phyloP scores from a whole-genome alignment of 1,284 basidiomycete species.

The Afroboletus lepidellus region DNA sequence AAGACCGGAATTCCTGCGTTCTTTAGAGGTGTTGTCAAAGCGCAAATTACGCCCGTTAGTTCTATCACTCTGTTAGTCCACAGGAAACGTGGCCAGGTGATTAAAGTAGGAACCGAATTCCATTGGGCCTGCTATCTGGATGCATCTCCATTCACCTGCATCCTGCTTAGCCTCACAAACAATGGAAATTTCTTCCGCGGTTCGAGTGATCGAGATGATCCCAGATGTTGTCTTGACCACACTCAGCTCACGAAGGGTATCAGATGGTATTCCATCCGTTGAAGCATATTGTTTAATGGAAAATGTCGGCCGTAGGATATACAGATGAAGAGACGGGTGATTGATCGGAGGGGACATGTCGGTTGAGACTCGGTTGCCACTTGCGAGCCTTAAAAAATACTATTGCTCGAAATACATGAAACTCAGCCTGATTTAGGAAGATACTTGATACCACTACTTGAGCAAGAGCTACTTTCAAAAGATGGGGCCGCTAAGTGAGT shows the following conservation, averaged over 20 bases:
- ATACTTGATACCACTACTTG: conserved; percentile 61
- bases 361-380: background rate
- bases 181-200: conserved; percentile 59
- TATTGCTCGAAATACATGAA: background rate
- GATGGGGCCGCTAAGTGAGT: conserved; percentile 47
- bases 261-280: conserved; percentile 31
- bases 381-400: background rate
- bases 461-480: conserved; percentile 50
- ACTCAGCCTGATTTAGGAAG: conserved; percentile 49
- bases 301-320: conserved; percentile 54
- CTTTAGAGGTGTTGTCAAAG: conserved; percentile 57
- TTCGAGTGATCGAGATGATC: conserved; percentile 60
- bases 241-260: conserved; percentile 32
- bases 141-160: conserved; percentile 52
- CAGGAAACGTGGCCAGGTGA: background rate
- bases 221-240: conserved; percentile 18
- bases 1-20: conserved; percentile 56
- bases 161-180: conserved; percentile 45
- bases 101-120: conserved; percentile 54
- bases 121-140: conserved; percentile 66
- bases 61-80: conserved; percentile 33
- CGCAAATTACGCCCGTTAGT: conserved; percentile 58
- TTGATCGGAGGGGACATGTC: conserved; percentile 50
- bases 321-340: conserved; percentile 48
- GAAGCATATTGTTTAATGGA: conserved; percentile 51